Conservation (phyloP, 441 rosid species). For the Populus hybrid region DNA sequence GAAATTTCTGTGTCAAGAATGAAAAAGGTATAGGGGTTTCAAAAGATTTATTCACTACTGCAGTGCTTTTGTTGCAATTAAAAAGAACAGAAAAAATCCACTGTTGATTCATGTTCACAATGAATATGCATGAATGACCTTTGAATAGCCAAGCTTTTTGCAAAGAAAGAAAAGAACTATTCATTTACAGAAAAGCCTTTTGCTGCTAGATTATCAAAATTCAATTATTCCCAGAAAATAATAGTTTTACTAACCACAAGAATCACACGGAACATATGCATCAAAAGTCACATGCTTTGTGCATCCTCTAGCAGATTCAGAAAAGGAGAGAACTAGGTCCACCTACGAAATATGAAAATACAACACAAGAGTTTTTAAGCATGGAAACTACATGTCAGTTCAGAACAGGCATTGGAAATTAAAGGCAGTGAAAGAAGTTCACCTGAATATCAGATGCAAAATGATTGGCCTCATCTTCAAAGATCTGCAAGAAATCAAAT, state of each 20-base stretch:
- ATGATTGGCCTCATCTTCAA: constrained; percentile 54
- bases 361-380: constrained; percentile 20
- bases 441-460: constrained; percentile 71
- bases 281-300: constrained; percentile 67
- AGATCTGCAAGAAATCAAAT: constrained; percentile 51
- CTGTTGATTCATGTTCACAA: not conserved
- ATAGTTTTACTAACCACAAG: constrained; percentile 60
- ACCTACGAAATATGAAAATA: constrained; percentile 39
- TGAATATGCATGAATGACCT: not conserved
- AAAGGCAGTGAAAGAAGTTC: constrained; percentile 20
- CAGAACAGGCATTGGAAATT: constrained; percentile 10
- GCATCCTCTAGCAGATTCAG: constrained; percentile 88
- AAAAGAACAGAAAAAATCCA: not conserved
- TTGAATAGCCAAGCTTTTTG: too few species aligned
- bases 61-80: not conserved
- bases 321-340: constrained; percentile 70
- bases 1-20: not conserved
- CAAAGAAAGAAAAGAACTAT: not conserved
- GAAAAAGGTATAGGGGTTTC: not conserved
- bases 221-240: constrained; percentile 7
- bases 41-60: not conserved
- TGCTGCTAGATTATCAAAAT: constrained; percentile 9
- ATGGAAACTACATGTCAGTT: constrained; percentile 11
- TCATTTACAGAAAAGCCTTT: not conserved
- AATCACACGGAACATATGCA: constrained; percentile 77